Evolutionary conservation across 371 early-diverging fungal species (phyloP).

Genomic region (Mucor mucedo): DNA sequence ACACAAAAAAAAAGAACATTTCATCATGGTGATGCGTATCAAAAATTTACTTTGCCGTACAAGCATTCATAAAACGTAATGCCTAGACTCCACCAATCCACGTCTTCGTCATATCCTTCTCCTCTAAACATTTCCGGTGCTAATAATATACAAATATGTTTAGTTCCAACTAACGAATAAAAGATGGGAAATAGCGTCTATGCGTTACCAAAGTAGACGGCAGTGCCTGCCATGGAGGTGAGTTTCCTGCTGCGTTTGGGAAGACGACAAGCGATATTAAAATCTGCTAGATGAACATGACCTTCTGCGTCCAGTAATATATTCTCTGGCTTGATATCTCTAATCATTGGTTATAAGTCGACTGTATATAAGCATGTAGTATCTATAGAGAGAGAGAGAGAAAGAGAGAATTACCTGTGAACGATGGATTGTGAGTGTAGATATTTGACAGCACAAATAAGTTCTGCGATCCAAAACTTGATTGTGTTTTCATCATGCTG

Average conservation of each 20-base stretch:
- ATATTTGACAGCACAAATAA: constrained; percentile 70
- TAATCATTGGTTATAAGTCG: constrained; percentile 7
- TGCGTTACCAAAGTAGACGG: constrained; percentile 69
- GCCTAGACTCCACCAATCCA: constrained; percentile 92
- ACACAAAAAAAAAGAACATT: constrained; percentile 18
- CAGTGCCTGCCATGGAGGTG: constrained; percentile 71
- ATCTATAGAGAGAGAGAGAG: no score
- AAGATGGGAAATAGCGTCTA: not conserved
- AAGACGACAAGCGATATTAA: constrained; percentile 70
- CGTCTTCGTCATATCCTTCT: constrained; percentile 63
- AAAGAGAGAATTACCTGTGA: constrained; percentile 58
- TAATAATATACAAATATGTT: constrained; percentile 22
- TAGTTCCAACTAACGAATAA: not conserved
- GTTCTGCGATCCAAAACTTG: constrained; percentile 74
- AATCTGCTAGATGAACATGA: constrained; percentile 76
- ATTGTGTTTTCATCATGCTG: constrained; percentile 66
- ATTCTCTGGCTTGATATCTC: constrained; percentile 83
- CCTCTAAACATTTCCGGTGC: constrained; percentile 77
- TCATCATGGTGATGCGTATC: no score
- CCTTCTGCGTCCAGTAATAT: constrained; percentile 71
- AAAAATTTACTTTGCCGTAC: constrained; percentile 45
- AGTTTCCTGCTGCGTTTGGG: constrained; percentile 45
- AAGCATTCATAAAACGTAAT: constrained; percentile 73
- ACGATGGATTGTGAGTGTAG: constrained; percentile 74
- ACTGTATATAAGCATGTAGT: no score